A percentile compares a stretch with the other conserved stretches of the same genome.
phyloP scores from a whole-genome alignment of 2,329 filamentous ascomycete species.

The Harringtonia lauricola region DNA sequence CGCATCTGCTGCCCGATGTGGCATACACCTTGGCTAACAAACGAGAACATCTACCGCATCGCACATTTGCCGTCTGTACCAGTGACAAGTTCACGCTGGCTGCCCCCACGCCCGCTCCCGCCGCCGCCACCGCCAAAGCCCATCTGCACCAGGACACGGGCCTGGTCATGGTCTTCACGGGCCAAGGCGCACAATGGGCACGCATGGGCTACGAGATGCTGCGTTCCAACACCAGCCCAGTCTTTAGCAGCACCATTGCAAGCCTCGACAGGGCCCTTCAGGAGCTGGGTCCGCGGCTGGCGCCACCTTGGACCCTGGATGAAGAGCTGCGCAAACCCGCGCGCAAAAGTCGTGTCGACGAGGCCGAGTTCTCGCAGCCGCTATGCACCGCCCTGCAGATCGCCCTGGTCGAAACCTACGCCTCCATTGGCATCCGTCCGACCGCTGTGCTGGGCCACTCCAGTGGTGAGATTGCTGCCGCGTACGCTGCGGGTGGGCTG shows the following conservation, averaged over 20 bases:
- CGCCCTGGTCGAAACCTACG: constrained; percentile 17
- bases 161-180: constrained; percentile 19
- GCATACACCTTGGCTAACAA: neutral
- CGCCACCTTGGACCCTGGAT: constrained; percentile 4
- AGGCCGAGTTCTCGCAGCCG: constrained; percentile 15
- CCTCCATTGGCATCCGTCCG: constrained; percentile 13
- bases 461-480: constrained; percentile 22
- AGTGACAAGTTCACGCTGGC: constrained; percentile 10
- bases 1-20: neutral
- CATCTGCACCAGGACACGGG: too few species aligned
- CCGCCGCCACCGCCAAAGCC: too few species aligned
- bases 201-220: constrained; percentile 15
- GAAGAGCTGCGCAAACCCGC: neutral
- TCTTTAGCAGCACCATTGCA: too few species aligned
- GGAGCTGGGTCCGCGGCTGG: constrained; percentile 13
- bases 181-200: constrained; percentile 26
- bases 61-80: neutral
- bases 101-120: neutral
- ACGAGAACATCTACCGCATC: neutral
- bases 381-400: constrained; percentile 19
- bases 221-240: neutral
- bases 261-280: constrained; percentile 5
- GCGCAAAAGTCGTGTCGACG: neutral
- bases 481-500: constrained; percentile 16
- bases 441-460: constrained; percentile 20